These are phyloP conservation scores for Epichloe amarillans DNA, from an alignment of 2,329 filamentous ascomycete species.

Conservation along the genomic window DNA sequence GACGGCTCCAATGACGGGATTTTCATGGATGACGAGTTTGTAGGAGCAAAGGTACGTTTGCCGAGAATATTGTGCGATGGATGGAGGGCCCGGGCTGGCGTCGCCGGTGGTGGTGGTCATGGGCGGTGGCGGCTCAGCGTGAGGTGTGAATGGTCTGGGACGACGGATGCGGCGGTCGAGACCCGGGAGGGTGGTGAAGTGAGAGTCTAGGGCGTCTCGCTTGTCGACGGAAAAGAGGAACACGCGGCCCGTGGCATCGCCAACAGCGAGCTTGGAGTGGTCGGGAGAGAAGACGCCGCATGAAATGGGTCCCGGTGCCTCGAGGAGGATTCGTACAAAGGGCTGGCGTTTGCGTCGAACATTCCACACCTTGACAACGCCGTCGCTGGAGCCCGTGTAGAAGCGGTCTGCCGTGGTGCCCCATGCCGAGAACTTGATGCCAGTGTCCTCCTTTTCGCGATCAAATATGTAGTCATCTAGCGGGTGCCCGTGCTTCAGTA, in stretches of 20 bases:
- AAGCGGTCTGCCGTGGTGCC: constrained; percentile 41
- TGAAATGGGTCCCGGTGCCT: constrained; percentile 42
- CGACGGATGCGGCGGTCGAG: constrained; percentile 24
- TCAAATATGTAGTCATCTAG: constrained; percentile 28
- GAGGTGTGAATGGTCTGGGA: constrained; percentile 35
- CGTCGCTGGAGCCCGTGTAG: constrained; percentile 52
- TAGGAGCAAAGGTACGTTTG: constrained; percentile 21
- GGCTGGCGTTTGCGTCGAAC: constrained; percentile 31
- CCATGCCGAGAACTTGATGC: constrained; percentile 52
- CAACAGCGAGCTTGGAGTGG: constrained; percentile 39
- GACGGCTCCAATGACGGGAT: constrained; percentile 39
- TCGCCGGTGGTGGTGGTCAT: constrained; percentile 1
- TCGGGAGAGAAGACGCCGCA: constrained; percentile 46
- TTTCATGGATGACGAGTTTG: constrained; percentile 28
- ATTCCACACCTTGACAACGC: constrained; percentile 50
- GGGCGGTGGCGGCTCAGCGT: constrained; percentile 34
- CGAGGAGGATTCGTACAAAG: constrained; percentile 39
- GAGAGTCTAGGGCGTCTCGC: constrained; percentile 22
- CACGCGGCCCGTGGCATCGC: constrained; percentile 48
- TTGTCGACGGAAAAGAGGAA: constrained; percentile 40
- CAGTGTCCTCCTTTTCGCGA: constrained; percentile 42
- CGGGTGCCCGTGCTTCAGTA: constrained; percentile 37
- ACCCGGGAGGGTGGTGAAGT: constrained; percentile 24
- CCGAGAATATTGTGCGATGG: constrained; percentile 14
- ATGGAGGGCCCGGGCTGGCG: constrained; percentile 2